A percentile compares a stretch with the other conserved stretches of the same genome.
Conservation (phyloP, 2,329 filamentous ascomycete species). For the Alternaria brassicae region DNA sequence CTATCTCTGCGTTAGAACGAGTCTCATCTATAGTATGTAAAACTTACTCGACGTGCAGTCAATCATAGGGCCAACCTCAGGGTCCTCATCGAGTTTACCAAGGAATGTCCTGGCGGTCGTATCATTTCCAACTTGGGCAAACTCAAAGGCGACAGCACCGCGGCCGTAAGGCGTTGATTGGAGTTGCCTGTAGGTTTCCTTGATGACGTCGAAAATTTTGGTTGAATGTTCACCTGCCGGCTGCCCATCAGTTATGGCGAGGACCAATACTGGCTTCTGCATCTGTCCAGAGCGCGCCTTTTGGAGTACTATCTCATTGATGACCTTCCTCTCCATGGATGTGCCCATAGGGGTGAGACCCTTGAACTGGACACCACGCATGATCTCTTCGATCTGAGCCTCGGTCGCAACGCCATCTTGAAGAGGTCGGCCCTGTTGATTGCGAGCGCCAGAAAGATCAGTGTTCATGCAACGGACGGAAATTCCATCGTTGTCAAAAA, state of each 20-base stretch:
- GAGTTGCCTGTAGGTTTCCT: slow-evolving; percentile 51
- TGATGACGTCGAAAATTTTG: slow-evolving; percentile 65
- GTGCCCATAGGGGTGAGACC: slow-evolving; percentile 73
- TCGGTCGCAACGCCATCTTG: slow-evolving; percentile 64
- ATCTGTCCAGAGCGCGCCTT: slow-evolving; percentile 62
- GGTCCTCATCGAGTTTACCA: slow-evolving; percentile 68
- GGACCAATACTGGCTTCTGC: slow-evolving; percentile 69
- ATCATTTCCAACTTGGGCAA: slow-evolving; percentile 74
- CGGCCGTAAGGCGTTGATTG: slow-evolving; percentile 61
- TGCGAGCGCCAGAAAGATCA: slow-evolving; percentile 45
- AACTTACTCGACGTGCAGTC: slow-evolving; percentile 72
- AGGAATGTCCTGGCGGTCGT: slow-evolving; percentile 69
- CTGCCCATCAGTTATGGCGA: slow-evolving; percentile 71
- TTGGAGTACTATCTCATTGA: slow-evolving; percentile 65
- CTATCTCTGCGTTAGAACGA: slow-evolving; percentile 43
- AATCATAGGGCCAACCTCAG: slow-evolving; percentile 65
- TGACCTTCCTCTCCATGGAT: slow-evolving; percentile 66
- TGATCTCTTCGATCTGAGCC: slow-evolving; percentile 65
- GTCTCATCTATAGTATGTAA: neutral
- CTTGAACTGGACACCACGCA: slow-evolving; percentile 66
- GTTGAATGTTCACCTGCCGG: slow-evolving; percentile 67
- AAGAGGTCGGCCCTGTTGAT: slow-evolving; percentile 46
- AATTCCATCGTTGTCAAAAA: slow-evolving; percentile 75
- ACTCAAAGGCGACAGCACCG: slow-evolving; percentile 70
- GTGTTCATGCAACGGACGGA: slow-evolving; percentile 75